Conservation (phyloP, 2,329 filamentous ascomycete genomes). For the Teratosphaeriaceae sp. region DNA sequence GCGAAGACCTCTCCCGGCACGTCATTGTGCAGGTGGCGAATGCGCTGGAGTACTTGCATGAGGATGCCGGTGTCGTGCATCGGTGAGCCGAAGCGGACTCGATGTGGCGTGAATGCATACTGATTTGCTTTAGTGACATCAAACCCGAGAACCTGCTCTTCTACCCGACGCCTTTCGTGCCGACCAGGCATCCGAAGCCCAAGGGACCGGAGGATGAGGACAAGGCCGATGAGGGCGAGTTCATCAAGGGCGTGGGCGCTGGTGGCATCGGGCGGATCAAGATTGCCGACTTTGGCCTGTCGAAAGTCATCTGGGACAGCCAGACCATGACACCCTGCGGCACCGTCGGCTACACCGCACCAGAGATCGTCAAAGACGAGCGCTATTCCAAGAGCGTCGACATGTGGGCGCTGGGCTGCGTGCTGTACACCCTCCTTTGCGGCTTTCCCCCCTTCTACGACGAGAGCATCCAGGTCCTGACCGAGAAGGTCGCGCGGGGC, state of each 20-base stretch:
- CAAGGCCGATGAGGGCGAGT: conserved; percentile 95
- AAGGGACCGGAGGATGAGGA: conserved; percentile 87
- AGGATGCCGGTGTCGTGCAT: conserved; percentile 92
- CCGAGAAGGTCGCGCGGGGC: conserved; percentile 93
- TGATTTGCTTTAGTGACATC: conserved; percentile 66
- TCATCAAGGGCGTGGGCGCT: conserved; percentile 69
- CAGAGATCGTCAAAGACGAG: conserved; percentile 98
- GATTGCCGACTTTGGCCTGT: conserved; percentile 95
- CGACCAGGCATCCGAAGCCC: conserved; percentile 73
- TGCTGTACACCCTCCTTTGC: conserved; percentile 92
- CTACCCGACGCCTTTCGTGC: conserved; percentile 74
- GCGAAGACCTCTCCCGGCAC: conserved; percentile 87
- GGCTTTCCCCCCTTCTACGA: conserved; percentile 99
- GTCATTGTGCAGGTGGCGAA: conserved; percentile 95
- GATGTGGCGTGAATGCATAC: conserved; percentile 6
- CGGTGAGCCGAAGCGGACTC: conserved; percentile 57
- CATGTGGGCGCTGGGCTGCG: conserved; percentile 98
- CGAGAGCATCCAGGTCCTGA: conserved; percentile 93
- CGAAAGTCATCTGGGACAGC: conserved; percentile 96
- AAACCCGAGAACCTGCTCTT: conserved; percentile 98
- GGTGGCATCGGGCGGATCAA: conserved; percentile 95
- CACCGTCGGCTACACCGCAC: conserved; percentile 95
- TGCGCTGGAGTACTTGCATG: conserved; percentile 87
- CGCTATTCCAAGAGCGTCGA: conserved; percentile 98
- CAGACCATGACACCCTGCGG: conserved; percentile 99